phyloP scores from a whole-genome alignment of 202 grass and related monocot species.

The Elaeis oleifera region DNA sequence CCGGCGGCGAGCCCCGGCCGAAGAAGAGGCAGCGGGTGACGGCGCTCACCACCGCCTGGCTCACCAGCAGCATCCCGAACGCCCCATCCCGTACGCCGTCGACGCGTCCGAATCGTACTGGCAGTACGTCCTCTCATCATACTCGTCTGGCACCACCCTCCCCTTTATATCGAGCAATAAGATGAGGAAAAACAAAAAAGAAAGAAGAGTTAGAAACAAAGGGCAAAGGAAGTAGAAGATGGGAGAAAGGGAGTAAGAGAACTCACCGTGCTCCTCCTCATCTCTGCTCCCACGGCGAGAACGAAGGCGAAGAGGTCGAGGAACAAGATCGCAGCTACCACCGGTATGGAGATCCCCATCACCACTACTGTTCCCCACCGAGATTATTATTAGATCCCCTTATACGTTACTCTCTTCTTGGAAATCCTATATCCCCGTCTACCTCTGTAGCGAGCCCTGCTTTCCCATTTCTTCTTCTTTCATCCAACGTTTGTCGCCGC shows the following conservation, averaged over 20 bases:
- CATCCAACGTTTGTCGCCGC: too few relatives aligned
- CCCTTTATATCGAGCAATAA: constrained; percentile 30
- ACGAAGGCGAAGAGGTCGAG: constrained; percentile 65
- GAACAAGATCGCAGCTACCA: constrained; percentile 34
- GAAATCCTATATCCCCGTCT: too few relatives aligned
- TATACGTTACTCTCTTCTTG: too few relatives aligned
- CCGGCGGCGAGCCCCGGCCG: constrained; percentile 41
- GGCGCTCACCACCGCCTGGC: constrained; percentile 42
- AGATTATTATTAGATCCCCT: too few relatives aligned
- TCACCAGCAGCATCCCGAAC: constrained; percentile 65
- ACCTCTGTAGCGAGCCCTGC: too few relatives aligned
- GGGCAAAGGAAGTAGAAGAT: not conserved
- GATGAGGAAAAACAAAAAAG: not conserved
- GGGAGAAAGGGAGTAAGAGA: not conserved
- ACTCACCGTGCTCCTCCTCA: constrained; percentile 65
- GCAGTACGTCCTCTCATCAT: constrained; percentile 75
- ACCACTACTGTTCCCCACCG: too few relatives aligned
- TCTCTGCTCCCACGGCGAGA: constrained; percentile 75
- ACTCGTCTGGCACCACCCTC: constrained; percentile 84
- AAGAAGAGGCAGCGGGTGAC: constrained; percentile 74
- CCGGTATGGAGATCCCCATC: constrained; percentile 28
- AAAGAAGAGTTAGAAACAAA: not conserved
- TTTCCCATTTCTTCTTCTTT: too few relatives aligned
- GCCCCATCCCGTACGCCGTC: constrained; percentile 73
- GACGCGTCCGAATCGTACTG: constrained; percentile 86